Percentiles rank a stretch among this genome's conserved stretches.
Conservation (phyloP, 768 basidiomycete species). For the Hortiboletus campestris region DNA sequence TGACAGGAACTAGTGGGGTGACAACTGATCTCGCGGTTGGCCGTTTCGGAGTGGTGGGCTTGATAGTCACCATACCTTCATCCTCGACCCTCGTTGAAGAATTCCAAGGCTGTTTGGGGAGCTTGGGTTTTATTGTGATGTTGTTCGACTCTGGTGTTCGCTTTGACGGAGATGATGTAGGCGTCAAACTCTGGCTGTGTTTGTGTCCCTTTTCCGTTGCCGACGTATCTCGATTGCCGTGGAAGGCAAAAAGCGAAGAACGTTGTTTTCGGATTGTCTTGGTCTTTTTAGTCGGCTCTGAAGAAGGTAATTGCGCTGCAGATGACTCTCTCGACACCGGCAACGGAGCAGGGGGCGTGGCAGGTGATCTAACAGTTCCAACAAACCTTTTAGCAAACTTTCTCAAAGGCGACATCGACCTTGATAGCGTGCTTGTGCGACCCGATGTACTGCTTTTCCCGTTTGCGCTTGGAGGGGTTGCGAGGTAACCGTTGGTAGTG, state of each 20-base stretch:
- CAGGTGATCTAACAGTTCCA: slow-evolving; percentile 40
- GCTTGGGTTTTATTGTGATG: slow-evolving; percentile 40
- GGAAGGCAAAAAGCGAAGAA: slow-evolving; percentile 58
- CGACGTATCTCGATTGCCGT: slow-evolving; percentile 41
- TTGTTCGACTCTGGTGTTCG: slow-evolving; percentile 37
- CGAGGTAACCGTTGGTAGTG: slow-evolving; percentile 59
- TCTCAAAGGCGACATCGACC: slow-evolving; percentile 78
- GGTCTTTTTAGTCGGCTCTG: slow-evolving; percentile 46
- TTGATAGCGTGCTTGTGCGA: slow-evolving; percentile 48
- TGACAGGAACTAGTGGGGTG: slow-evolving; percentile 47
- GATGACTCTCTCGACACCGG: slow-evolving; percentile 42
- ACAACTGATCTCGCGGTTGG: slow-evolving; percentile 45
- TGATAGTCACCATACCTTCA: slow-evolving; percentile 48
- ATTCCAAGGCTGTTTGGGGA: slow-evolving; percentile 67
- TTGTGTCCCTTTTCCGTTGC: slow-evolving; percentile 66
- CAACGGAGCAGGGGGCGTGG: slow-evolving; percentile 45
- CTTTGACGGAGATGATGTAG: slow-evolving; percentile 58
- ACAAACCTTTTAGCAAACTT: slow-evolving; percentile 74
- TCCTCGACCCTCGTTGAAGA: slow-evolving; percentile 72
- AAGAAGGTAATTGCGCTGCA: slow-evolving; percentile 42
- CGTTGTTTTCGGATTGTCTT: slow-evolving; percentile 50
- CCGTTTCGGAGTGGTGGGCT: slow-evolving; percentile 50
- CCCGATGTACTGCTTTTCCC: slow-evolving; percentile 42
- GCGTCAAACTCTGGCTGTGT: slow-evolving; percentile 68
- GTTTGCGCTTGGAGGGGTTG: slow-evolving; percentile 58